Evolutionary conservation across 352 stramenopile genomes (phyloP).

Genomic region (Phytopythium kandeliae): DNA sequence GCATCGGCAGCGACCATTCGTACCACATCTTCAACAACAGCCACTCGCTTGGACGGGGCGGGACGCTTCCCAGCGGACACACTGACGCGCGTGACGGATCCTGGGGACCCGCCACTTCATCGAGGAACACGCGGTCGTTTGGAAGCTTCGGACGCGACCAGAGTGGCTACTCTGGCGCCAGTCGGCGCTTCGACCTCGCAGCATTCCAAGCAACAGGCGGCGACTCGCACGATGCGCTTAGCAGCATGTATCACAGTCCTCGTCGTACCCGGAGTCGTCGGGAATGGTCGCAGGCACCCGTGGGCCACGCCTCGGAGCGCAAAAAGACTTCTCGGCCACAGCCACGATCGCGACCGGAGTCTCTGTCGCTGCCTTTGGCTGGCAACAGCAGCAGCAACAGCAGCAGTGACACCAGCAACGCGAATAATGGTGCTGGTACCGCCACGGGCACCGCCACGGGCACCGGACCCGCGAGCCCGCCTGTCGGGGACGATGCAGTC

Average conservation of each 20-base stretch:
- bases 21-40: conserved; percentile 9
- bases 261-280: background rate
- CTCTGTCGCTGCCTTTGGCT: background rate
- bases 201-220: conserved; percentile 34
- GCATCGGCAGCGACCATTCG: conserved; percentile 1
- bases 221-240: conserved; percentile 1
- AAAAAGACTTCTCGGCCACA: background rate
- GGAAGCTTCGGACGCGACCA: conserved; percentile 21
- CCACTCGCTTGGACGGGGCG: conserved; percentile 8
- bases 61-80: background rate
- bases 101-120: background rate
- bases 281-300: conserved; percentile 4
- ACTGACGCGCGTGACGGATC: background rate
- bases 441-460: conserved; percentile 11
- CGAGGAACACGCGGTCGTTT: conserved; percentile 10
- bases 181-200: conserved; percentile 45
- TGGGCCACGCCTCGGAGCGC: background rate
- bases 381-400: background rate
- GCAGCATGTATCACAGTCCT: conserved; percentile 9
- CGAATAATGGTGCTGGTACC: too few relatives aligned
- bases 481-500: conserved; percentile 9
- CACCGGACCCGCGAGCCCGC: conserved; percentile 5
- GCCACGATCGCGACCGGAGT: background rate
- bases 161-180: conserved; percentile 18
- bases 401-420: background rate